Evolutionary conservation across 208 protist genomes (phyloP), one percentile per base, ranked within the genome.

Genomic region (Polymyxa betae): DNA sequence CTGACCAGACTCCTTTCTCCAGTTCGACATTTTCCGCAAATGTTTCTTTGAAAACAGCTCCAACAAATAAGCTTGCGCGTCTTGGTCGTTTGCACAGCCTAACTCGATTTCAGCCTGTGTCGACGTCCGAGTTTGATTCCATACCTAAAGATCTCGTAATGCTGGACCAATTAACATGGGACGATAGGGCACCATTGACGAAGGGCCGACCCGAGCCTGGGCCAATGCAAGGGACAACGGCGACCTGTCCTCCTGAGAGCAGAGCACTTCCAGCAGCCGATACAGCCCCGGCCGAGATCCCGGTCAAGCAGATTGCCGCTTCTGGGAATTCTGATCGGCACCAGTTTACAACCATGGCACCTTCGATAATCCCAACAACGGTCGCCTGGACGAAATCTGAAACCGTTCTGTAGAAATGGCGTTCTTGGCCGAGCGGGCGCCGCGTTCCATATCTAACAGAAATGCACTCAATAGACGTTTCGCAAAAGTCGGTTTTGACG

Each of bases 341-440:
- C 72, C 72, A 82, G 72, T 43, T 82, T 20, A 82, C 72, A 5
- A 82, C 16, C 72, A 82, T 82, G n/a, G n/a, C 72, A n/a, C 72
- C 72, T 43, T 82, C 72, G n/a, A 82, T 38, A 20, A 82, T 82
- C 16, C 35, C 72, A 12, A 82, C 72, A n/a, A 82, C 35, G 5
- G 16, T 35, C 5, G 72, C 72, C n/a, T 82, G 72, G n/a, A 82
- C 16, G n/a, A 82, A 35, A 12, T 82, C 72, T 20, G 72, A 82
- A 35, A 82, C n/a, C 5, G 5, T 82, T n/a, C 72, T 35, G n/a
- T 38, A 5, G 35, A 40, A 43, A 43, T 45, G 40, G 35, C 72
- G 72, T 43, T 82, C 72, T 43, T 82, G 72, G 16, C n/a, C 72
- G 12, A 5, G 5, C 16, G 72, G 72, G 72, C 72, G 72, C n/a